These are phyloP conservation scores for Sugiyamaella mastotermitis DNA, from an alignment of 805 yeast species.

Conservation along the genomic window DNA sequence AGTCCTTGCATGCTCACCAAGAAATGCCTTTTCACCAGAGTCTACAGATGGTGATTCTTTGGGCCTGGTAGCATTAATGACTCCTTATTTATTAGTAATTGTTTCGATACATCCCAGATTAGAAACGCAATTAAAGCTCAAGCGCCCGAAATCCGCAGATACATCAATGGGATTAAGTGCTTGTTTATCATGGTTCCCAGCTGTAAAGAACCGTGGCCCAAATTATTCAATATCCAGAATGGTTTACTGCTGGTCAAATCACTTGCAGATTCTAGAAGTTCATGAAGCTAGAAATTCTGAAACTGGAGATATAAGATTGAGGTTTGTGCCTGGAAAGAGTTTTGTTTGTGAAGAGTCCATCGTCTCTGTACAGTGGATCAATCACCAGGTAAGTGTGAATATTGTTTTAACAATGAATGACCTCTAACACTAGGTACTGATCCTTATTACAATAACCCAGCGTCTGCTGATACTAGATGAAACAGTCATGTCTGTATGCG, in stretches of 20 bases:
- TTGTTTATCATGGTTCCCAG: slow-evolving; percentile 61
- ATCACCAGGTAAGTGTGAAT: slow-evolving; percentile 23
- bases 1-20: slow-evolving; percentile 38
- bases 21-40: slow-evolving; percentile 54
- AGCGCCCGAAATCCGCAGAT: slow-evolving; percentile 38
- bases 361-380: slow-evolving; percentile 54
- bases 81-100: slow-evolving; percentile 44
- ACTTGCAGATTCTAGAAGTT: slow-evolving; percentile 50
- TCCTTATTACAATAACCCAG: slow-evolving; percentile 41
- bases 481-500: slow-evolving; percentile 33
- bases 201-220: slow-evolving; percentile 21
- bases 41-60: slow-evolving; percentile 49
- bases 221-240: slow-evolving; percentile 36
- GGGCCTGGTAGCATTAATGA: slow-evolving; percentile 57
- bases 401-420: not conserved
- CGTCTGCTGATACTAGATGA: slow-evolving; percentile 39
- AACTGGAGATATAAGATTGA: slow-evolving; percentile 23
- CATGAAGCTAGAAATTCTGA: slow-evolving; percentile 29
- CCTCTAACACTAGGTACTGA: slow-evolving; percentile 27
- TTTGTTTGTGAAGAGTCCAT: slow-evolving; percentile 45
- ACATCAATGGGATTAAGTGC: slow-evolving; percentile 35
- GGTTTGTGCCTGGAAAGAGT: slow-evolving; percentile 37
- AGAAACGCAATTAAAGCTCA: slow-evolving; percentile 49
- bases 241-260: slow-evolving; percentile 67
- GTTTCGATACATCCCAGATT: slow-evolving; percentile 49